A percentile compares a stretch with the other conserved stretches of the same genome.
Evolutionary conservation across 1,284 basidiomycete genomes (phyloP).

Genomic region (Cryptococcus floricola): DNA sequence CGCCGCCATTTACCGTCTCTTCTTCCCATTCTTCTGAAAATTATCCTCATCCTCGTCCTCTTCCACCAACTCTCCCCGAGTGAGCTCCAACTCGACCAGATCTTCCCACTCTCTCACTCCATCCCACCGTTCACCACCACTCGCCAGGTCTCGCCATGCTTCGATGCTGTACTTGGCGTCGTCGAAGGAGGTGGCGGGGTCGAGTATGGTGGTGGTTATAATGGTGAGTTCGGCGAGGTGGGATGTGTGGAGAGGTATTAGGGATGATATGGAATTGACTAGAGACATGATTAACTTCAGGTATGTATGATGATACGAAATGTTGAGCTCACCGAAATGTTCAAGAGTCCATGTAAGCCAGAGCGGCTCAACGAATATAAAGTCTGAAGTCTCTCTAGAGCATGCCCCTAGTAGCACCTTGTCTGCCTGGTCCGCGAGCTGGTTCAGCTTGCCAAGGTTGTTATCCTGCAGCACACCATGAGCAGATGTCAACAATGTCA

Average conservation of each 20-base stretch:
- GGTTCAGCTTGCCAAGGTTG: conserved; percentile 30
- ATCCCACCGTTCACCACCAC: conserved; percentile 33
- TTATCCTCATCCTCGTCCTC: conserved; percentile 25
- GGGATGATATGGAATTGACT: conserved; percentile 38
- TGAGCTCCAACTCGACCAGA: conserved; percentile 34
- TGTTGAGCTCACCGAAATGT: conserved; percentile 30
- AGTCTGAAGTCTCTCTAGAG: conserved; percentile 23
- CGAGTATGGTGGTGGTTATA: conserved; percentile 22
- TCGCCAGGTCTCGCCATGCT: conserved; percentile 35
- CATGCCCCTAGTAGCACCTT: conserved; percentile 40
- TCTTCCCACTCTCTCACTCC: conserved; percentile 43
- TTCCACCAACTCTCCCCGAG: conserved; percentile 14
- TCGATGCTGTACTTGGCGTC: conserved; percentile 37
- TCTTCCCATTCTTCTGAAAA: not conserved
- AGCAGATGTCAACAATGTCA: not conserved
- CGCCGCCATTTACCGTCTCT: not conserved
- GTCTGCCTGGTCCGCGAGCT: conserved; percentile 40
- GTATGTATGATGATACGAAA: not conserved
- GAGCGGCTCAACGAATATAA: conserved; percentile 34
- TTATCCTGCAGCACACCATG: conserved; percentile 23
- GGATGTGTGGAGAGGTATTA: conserved; percentile 29
- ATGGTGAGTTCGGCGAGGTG: conserved; percentile 27
- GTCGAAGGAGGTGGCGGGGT: conserved; percentile 34
- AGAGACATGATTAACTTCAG: not conserved
- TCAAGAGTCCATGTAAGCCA: conserved; percentile 47